Evolutionary conservation across 768 basidiomycete genomes (phyloP), one percentile per base, ranked within the genome.

Genomic region (Rhodotorula kratochvilovae): DNA sequence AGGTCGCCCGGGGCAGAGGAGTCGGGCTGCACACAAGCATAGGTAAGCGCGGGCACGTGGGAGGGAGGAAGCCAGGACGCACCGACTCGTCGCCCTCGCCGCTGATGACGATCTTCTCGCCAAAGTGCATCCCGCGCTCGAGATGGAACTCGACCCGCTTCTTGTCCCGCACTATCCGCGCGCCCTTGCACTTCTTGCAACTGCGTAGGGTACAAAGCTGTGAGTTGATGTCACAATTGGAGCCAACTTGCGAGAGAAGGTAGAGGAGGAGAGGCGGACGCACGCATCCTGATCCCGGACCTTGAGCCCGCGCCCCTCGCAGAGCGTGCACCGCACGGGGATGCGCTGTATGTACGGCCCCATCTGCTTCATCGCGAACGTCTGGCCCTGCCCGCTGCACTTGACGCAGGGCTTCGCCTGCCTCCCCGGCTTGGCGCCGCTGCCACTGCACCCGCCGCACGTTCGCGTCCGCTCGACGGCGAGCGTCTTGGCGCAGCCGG

Each of bases 101-200:
- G n/a, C 87, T 83, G 58, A 98, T 84, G 5, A 95, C 87, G 61
- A 97, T 94, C 67, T 89, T 83, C 78, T 95, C 87, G 17, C 87
- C 86, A 76, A 93, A 86, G 10, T 86, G 79, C 87, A 92, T 92
- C 23, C 95, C 95, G 63, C 87, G 88, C 77, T 94, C 91, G 56
- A 97, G 85, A 75, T 86, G 85, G 33, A 96, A 87, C 73, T 94
- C 92, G 73, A 92, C 88, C 60, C 90, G 87, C 57, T 88, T 90
- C 83, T 92, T 96, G 79, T 95, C 92, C 72, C 89, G 87, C 55
- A 89, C 85, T 0, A 87, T 89, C 79, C 88, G 89, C 63, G 86
- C 85, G 8, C 93, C 95, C 77, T 93, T 92, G 81, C 95, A 98
- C 79, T 91, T 95, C 81, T 94, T 97, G 82, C 94, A 97, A 75